Evolutionary conservation across 441 rosid species (phyloP).

Genomic region (Arabidopsis hybrid): DNA sequence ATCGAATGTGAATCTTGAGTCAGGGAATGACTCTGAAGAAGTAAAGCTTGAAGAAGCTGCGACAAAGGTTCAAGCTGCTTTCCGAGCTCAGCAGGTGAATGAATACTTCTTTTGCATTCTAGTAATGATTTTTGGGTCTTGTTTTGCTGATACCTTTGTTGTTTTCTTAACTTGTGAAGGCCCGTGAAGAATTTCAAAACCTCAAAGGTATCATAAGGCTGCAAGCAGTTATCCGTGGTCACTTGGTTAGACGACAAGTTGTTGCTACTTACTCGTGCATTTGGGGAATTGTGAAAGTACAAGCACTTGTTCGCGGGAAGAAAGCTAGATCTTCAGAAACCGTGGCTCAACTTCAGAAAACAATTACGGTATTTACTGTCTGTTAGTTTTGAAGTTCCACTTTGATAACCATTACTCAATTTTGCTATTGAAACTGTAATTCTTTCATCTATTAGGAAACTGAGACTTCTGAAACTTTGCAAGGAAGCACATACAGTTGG

Average conservation of each 20-base stretch:
- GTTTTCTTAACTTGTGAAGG: constrained; percentile 25
- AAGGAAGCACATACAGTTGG: constrained; percentile 41
- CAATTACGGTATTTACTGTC: constrained; percentile 42
- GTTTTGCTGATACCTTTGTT: constrained; percentile 16
- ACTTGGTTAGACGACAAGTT: constrained; percentile 75
- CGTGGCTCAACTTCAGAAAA: constrained; percentile 50
- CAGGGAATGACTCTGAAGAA: constrained; percentile 54
- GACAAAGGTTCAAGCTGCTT: constrained; percentile 69
- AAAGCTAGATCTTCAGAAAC: constrained; percentile 57
- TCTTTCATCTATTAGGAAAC: constrained; percentile 48
- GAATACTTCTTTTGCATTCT: constrained; percentile 23
- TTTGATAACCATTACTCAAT: neutral
- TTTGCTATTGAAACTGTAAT: constrained; percentile 5
- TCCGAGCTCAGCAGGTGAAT: constrained; percentile 84
- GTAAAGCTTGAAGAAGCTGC: constrained; percentile 68
- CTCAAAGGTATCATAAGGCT: constrained; percentile 65
- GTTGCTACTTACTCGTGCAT: constrained; percentile 69
- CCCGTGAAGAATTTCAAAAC: constrained; percentile 53
- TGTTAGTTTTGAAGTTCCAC: neutral
- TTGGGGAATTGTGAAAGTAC: constrained; percentile 64
- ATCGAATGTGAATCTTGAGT: constrained; percentile 34
- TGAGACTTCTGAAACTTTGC: constrained; percentile 44
- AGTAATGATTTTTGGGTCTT: neutral
- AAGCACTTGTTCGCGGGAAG: constrained; percentile 62
- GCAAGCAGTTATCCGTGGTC: constrained; percentile 76